These are phyloP conservation scores for Exophiala oligosperma DNA, from an alignment of 2,329 filamentous ascomycete genomes.

Conservation along the genomic window DNA sequence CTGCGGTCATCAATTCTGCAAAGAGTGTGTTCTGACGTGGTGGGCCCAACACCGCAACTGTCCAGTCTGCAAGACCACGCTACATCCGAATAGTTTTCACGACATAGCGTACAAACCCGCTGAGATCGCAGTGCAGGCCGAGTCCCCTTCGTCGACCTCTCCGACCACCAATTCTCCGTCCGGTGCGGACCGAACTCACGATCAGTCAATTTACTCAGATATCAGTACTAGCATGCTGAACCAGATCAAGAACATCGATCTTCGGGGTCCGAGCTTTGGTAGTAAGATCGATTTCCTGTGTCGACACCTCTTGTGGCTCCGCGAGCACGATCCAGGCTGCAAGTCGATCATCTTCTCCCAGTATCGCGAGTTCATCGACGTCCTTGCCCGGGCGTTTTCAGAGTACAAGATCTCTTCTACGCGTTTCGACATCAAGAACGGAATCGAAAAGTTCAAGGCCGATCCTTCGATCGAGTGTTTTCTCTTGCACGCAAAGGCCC, in stretches of 20 bases:
- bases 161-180: slow-evolving; percentile 3
- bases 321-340: slow-evolving; percentile 77
- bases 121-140: slow-evolving; percentile 67
- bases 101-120: slow-evolving; percentile 81
- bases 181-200: slow-evolving; percentile 31
- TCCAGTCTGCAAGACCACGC: slow-evolving; percentile 75
- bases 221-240: slow-evolving; percentile 70
- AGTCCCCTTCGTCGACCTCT: slow-evolving; percentile 27
- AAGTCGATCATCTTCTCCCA: slow-evolving; percentile 97
- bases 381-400: slow-evolving; percentile 69
- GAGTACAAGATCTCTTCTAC: slow-evolving; percentile 72
- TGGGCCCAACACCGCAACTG: slow-evolving; percentile 72
- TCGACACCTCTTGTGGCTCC: slow-evolving; percentile 81
- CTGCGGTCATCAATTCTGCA: slow-evolving; percentile 91
- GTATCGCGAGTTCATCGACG: slow-evolving; percentile 75
- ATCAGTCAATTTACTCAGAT: slow-evolving; percentile 69
- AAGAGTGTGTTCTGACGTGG: slow-evolving; percentile 81
- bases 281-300: slow-evolving; percentile 86
- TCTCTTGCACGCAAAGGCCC: slow-evolving; percentile 82
- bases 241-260: slow-evolving; percentile 79
- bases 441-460: slow-evolving; percentile 73
- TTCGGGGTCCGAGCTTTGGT: slow-evolving; percentile 68
- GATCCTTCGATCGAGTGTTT: slow-evolving; percentile 78
- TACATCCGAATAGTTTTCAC: slow-evolving; percentile 70
- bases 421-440: slow-evolving; percentile 66